Conservation (phyloP, 2,329 filamentous ascomycete species). For the Nothophaeocryptopus gaeumannii region DNA sequence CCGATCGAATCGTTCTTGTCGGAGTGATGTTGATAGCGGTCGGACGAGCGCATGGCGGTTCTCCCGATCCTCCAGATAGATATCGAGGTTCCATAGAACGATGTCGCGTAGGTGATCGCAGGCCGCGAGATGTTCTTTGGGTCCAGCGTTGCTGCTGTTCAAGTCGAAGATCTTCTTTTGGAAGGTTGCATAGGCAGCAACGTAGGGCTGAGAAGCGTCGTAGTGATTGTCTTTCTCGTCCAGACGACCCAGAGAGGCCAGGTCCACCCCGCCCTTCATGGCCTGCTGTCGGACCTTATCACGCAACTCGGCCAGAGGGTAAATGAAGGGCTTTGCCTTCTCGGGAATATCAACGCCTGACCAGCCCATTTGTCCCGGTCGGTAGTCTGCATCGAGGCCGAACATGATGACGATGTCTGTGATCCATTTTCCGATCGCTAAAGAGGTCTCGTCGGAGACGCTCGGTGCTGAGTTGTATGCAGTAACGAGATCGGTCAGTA, state of each 20-base stretch:
- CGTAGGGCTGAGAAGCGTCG: conserved; percentile 42
- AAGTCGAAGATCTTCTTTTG: conserved; percentile 63
- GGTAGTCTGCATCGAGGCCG: conserved; percentile 64
- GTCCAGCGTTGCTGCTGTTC: conserved; percentile 45
- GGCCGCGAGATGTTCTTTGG: conserved; percentile 70
- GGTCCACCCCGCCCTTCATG: conserved; percentile 44
- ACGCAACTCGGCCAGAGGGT: conserved; percentile 56
- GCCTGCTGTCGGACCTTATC: conserved; percentile 58
- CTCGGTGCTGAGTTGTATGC: conserved; percentile 63
- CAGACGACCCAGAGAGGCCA: conserved; percentile 32
- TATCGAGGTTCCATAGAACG: conserved; percentile 75
- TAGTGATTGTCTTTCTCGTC: conserved; percentile 27
- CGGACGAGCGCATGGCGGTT: conserved; percentile 68
- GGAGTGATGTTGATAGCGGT: conserved; percentile 52
- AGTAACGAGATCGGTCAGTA: conserved; percentile 74
- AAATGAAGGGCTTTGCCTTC: conserved; percentile 59
- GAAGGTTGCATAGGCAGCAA: conserved; percentile 48
- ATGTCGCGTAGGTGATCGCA: conserved; percentile 79
- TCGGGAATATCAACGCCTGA: conserved; percentile 62
- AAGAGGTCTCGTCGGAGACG: conserved; percentile 48
- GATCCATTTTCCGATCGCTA: conserved; percentile 69
- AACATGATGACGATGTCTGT: conserved; percentile 82
- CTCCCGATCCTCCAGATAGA: conserved; percentile 84
- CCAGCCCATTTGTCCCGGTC: conserved; percentile 57
- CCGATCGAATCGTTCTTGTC: conserved; percentile 52